These are phyloP conservation scores for Saccharomyces hybrid DNA, from an alignment of 1,139 yeast genomes.

Conservation along the genomic window DNA sequence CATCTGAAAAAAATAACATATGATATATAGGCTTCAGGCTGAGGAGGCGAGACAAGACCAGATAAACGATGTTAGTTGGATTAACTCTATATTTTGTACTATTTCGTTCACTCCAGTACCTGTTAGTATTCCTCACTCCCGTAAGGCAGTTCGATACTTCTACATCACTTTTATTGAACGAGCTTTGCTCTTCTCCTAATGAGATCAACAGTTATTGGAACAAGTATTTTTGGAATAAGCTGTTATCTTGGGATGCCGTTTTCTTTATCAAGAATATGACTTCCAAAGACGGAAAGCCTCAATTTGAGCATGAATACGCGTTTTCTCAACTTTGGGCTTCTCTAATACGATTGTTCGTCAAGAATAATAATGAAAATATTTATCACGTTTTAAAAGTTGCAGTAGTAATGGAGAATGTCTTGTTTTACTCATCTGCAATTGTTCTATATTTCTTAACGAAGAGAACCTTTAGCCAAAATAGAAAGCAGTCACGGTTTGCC, in stretches of 20 bases:
- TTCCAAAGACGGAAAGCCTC: constrained; percentile 41
- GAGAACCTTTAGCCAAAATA: constrained; percentile 29
- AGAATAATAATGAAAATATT: constrained; percentile 25
- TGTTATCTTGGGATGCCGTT: constrained; percentile 81
- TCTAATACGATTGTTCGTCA: constrained; percentile 32
- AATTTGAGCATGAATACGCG: constrained; percentile 84
- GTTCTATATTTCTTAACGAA: constrained; percentile 47
- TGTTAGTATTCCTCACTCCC: constrained; percentile 37
- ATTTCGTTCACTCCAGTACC: constrained; percentile 36
- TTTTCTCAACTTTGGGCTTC: constrained; percentile 76
- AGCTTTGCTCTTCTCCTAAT: constrained; percentile 4
- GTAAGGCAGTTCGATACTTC: constrained; percentile 44
- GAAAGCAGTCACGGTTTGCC: constrained; percentile 6
- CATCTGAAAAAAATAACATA: not conserved
- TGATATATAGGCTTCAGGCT: not conserved
- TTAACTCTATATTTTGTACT: constrained; percentile 27
- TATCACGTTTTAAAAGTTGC: constrained; percentile 42
- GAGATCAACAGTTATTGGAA: constrained; percentile 13
- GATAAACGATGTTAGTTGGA: not conserved
- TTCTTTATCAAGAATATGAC: constrained; percentile 50
- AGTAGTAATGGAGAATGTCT: constrained; percentile 43
- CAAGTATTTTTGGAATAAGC: constrained; percentile 36
- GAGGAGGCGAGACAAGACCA: not conserved
- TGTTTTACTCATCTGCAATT: constrained; percentile 46
- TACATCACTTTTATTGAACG: constrained; percentile 32